Evolutionary conservation across 1,284 basidiomycete species (phyloP).

Genomic region (Ustanciosporium gigantosporum): DNA sequence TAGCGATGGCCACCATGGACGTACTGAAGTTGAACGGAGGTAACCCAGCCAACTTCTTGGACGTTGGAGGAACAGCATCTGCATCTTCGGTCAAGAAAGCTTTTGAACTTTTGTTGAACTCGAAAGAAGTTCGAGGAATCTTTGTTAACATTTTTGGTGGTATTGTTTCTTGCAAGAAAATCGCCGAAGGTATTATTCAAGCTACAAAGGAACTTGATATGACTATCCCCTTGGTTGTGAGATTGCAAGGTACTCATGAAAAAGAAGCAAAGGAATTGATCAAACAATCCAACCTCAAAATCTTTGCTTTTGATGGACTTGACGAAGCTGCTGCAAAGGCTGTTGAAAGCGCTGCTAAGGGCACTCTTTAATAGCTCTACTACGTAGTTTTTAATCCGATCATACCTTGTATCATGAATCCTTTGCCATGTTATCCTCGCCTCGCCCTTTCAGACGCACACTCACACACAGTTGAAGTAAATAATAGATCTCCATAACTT

Average conservation of each 20-base stretch:
- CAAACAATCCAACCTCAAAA: conserved; percentile 78
- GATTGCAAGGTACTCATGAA: conserved; percentile 96
- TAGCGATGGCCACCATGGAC: conserved; percentile 99
- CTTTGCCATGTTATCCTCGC: too few relatives aligned
- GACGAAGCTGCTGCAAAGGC: conserved; percentile 43
- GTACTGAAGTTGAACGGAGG: conserved; percentile 75
- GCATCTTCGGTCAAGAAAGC: conserved; percentile 99
- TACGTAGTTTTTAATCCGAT: background rate
- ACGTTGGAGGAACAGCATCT: conserved; percentile 95
- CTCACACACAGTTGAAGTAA: too few relatives aligned
- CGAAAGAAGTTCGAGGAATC: conserved; percentile 93
- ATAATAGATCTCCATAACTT: too few relatives aligned
- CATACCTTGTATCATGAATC: too few relatives aligned
- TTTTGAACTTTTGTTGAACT: conserved; percentile 88
- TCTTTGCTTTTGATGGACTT: conserved; percentile 39
- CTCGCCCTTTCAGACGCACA: too few relatives aligned
- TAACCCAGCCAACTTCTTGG: conserved; percentile 96
- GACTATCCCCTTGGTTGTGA: conserved; percentile 84
- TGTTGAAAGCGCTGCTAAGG: conserved; percentile 39
- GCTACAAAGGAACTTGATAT: conserved; percentile 89
- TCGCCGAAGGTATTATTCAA: conserved; percentile 83
- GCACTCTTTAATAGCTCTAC: conserved; percentile 11
- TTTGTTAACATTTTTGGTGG: conserved; percentile 83
- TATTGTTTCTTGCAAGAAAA: conserved; percentile 93
- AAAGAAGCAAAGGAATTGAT: conserved; percentile 83